Percentiles rank a stretch among this genome's conserved stretches.
Conservation (phyloP, 129 eudicot genomes). For the Saussurea involucrata region DNA sequence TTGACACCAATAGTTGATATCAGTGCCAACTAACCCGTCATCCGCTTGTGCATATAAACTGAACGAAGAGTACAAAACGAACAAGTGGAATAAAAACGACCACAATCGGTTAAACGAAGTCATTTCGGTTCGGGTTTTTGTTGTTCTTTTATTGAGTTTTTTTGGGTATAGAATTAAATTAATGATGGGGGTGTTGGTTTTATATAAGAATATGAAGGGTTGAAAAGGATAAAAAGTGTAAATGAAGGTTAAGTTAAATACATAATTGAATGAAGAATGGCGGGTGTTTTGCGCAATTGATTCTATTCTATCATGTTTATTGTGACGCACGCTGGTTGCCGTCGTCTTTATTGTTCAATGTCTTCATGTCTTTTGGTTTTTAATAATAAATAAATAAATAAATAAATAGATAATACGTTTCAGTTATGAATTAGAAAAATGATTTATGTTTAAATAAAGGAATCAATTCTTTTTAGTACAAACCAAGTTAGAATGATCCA, state of each 20-base stretch:
- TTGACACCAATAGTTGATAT: slow-evolving; percentile 56
- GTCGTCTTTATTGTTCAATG: slow-evolving; percentile 15
- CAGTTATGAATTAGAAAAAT: neutral
- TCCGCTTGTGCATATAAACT: neutral
- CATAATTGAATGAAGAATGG: slow-evolving; percentile 19
- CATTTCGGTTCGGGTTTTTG: slow-evolving; percentile 12
- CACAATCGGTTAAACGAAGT: neutral
- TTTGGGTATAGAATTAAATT: neutral
- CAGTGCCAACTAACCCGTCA: slow-evolving; percentile 12
- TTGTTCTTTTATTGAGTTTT: neutral
- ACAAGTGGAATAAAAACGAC: neutral
- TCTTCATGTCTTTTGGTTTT: neutral
- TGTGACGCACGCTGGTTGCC: slow-evolving; percentile 28
- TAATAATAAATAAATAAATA: neutral
- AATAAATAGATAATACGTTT: neutral
- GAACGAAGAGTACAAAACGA: neutral
- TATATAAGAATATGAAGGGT: slow-evolving; percentile 12
- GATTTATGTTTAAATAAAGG: neutral
- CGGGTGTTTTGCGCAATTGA: slow-evolving; percentile 29
- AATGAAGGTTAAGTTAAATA: slow-evolving; percentile 18
- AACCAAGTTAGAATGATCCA: no score
- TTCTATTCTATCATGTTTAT: slow-evolving; percentile 24
- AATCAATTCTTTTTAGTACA: no score
- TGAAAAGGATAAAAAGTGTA: slow-evolving; percentile 23
- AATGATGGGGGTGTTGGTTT: slow-evolving; percentile 10